Conservation (phyloP, 2,329 filamentous ascomycete genomes). For the Torrubiella hemipterigena region DNA sequence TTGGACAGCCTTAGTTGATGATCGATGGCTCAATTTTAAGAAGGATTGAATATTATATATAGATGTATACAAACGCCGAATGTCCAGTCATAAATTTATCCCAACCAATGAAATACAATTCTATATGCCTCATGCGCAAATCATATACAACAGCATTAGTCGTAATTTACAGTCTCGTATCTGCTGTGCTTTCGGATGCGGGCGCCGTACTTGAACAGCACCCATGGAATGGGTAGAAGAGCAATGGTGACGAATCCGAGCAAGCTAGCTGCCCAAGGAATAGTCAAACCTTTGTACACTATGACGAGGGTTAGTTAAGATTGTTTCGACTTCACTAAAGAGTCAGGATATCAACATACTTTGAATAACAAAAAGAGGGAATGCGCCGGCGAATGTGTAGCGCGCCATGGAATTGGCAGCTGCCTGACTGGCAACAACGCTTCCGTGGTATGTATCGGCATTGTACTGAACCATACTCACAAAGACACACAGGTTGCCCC, state of each 20-base stretch:
- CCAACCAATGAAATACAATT: too few relatives aligned
- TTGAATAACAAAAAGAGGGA: slow-evolving; percentile 49
- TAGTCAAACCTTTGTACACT: slow-evolving; percentile 31
- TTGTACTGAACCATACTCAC: slow-evolving; percentile 39
- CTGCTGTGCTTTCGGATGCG: slow-evolving; percentile 24
- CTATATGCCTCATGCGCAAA: too few relatives aligned
- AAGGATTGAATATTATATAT: neutral
- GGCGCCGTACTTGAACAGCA: slow-evolving; percentile 37
- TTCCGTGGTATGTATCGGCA: slow-evolving; percentile 42
- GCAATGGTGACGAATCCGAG: slow-evolving; percentile 33
- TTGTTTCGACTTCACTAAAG: neutral
- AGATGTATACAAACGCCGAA: too few relatives aligned
- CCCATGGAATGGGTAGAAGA: slow-evolving; percentile 39
- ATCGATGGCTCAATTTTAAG: neutral
- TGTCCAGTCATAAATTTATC: too few relatives aligned
- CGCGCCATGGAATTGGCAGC: slow-evolving; percentile 47
- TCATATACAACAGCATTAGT: slow-evolving; percentile 2
- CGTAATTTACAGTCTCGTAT: slow-evolving; percentile 22
- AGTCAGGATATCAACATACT: slow-evolving; percentile 21
- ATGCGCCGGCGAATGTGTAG: slow-evolving; percentile 42
- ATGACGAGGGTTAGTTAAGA: slow-evolving; percentile 10
- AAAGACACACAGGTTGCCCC: slow-evolving; percentile 49
- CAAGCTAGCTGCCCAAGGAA: slow-evolving; percentile 33
- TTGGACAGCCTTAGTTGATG: slow-evolving; percentile 12
- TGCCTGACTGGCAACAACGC: slow-evolving; percentile 43